Percentiles rank a stretch among this genome's conserved stretches.
Evolutionary conservation across 768 basidiomycete genomes (phyloP).

Genomic region (Kwoniella mangroviensis): DNA sequence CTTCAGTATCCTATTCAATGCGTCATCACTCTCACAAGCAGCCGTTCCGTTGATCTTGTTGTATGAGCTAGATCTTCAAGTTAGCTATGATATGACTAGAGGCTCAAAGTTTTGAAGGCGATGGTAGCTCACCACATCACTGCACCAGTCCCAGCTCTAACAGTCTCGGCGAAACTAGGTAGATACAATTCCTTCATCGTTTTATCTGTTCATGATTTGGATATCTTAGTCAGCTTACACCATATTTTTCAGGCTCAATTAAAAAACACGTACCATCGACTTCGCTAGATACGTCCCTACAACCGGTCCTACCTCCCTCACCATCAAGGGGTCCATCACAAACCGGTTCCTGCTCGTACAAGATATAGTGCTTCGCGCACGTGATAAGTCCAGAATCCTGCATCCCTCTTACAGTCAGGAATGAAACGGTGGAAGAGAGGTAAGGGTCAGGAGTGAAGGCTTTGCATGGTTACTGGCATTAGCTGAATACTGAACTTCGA

Average conservation of each 20-base stretch:
- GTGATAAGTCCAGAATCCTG: conserved; percentile 42
- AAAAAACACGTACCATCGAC: conserved; percentile 41
- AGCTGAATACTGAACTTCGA: background rate
- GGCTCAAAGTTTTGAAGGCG: background rate
- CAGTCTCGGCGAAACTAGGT: conserved; percentile 57
- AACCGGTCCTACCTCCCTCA: conserved; percentile 39
- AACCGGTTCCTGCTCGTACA: conserved; percentile 56
- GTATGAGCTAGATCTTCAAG: conserved; percentile 36
- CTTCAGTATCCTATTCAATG: conserved; percentile 56
- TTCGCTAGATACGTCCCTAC: conserved; percentile 38
- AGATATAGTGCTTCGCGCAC: conserved; percentile 55
- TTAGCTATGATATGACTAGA: background rate
- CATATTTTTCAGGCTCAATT: background rate
- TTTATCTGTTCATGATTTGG: conserved; percentile 45
- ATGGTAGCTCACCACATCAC: conserved; percentile 51
- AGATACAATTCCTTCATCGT: conserved; percentile 58
- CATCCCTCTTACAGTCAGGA: conserved; percentile 49
- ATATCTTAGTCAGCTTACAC: conserved; percentile 9
- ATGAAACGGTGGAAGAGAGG: conserved; percentile 46
- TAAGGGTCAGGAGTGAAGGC: conserved; percentile 51
- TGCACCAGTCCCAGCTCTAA: conserved; percentile 56
- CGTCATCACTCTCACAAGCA: conserved; percentile 52
- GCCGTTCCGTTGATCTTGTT: conserved; percentile 57
- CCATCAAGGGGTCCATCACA: conserved; percentile 39
- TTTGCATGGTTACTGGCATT: conserved; percentile 8